These are phyloP conservation scores for Coemansia sp. DNA, from an alignment of 192 early-diverging fungal genomes.

Conservation along the genomic window DNA sequence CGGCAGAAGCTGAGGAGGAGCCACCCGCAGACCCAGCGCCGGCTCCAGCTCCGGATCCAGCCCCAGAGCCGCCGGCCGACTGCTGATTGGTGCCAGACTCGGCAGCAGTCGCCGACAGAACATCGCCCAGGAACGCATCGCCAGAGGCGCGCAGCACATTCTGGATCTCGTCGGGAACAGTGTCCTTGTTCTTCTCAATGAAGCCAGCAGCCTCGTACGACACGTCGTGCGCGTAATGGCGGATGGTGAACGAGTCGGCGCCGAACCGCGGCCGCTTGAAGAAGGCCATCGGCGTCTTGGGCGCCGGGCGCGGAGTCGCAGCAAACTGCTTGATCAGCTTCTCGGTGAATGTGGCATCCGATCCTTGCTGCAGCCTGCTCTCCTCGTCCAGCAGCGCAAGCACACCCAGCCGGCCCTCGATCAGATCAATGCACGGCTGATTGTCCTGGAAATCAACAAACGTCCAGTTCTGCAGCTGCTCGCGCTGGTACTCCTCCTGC, in stretches of 20 bases:
- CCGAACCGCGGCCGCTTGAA: slow-evolving; percentile 94
- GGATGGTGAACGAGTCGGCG: slow-evolving; percentile 84
- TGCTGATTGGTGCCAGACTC: background rate
- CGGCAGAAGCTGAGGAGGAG: background rate
- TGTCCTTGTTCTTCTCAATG: slow-evolving; percentile 99
- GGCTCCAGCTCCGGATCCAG: background rate
- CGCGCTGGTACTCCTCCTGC: slow-evolving; percentile 97
- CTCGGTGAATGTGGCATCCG: slow-evolving; percentile 81
- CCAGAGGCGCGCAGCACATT: slow-evolving; percentile 73
- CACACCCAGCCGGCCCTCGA: slow-evolving; percentile 94
- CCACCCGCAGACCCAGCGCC: background rate
- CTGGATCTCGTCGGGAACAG: slow-evolving; percentile 90
- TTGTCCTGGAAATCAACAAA: slow-evolving; percentile 99
- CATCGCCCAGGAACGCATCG: slow-evolving; percentile 81
- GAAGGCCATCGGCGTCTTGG: slow-evolving; percentile 33
- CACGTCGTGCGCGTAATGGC: slow-evolving; percentile 95
- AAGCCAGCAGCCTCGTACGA: slow-evolving; percentile 93
- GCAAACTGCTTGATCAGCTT: slow-evolving; percentile 88
- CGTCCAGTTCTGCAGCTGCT: slow-evolving; percentile 92
- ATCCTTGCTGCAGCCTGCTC: slow-evolving; percentile 80
- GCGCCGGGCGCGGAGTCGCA: slow-evolving; percentile 7
- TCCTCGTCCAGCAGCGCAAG: slow-evolving; percentile 96
- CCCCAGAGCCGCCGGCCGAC: background rate
- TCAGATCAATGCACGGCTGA: slow-evolving; percentile 97
- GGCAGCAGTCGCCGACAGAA: slow-evolving; percentile 50